Evolutionary conservation across 805 yeast genomes (phyloP).

Genomic region (Saturnispora hagleri): DNA sequence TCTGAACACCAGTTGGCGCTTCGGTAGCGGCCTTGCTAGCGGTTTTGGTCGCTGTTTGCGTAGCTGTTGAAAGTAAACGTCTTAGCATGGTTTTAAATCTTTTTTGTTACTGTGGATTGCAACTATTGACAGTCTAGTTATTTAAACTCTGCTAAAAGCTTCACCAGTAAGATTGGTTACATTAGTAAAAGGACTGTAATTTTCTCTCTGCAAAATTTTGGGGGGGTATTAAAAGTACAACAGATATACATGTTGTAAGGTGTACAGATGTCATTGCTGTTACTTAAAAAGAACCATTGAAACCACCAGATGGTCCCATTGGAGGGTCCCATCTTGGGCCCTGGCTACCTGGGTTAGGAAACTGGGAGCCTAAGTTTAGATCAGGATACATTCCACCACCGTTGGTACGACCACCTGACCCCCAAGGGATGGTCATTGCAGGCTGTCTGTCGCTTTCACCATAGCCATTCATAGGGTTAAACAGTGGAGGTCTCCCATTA

Average conservation of each 20-base stretch:
- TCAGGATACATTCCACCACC: constrained; percentile 2
- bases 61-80: constrained; percentile 13
- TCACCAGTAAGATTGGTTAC: neutral
- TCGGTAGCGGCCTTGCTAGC: constrained; percentile 11
- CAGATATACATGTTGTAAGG: neutral
- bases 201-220: neutral
- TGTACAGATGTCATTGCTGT: constrained; percentile 11
- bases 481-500: neutral
- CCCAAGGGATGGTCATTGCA: constrained; percentile 1
- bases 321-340: constrained; percentile 6
- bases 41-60: constrained; percentile 11
- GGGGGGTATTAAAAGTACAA: neutral
- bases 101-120: neutral
- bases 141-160: neutral
- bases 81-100: neutral
- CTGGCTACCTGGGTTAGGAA: neutral
- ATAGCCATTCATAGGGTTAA: neutral
- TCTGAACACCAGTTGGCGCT: constrained; percentile 6
- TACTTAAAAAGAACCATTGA: neutral
- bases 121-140: neutral
- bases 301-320: constrained; percentile 4
- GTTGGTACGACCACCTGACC: neutral
- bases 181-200: neutral
- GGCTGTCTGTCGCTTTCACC: constrained; percentile 5
- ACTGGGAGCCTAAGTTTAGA: neutral